Evolutionary conservation across 805 yeast species (phyloP), one percentile per base, ranked within the genome.

Genomic region (Pichia deserticola): DNA sequence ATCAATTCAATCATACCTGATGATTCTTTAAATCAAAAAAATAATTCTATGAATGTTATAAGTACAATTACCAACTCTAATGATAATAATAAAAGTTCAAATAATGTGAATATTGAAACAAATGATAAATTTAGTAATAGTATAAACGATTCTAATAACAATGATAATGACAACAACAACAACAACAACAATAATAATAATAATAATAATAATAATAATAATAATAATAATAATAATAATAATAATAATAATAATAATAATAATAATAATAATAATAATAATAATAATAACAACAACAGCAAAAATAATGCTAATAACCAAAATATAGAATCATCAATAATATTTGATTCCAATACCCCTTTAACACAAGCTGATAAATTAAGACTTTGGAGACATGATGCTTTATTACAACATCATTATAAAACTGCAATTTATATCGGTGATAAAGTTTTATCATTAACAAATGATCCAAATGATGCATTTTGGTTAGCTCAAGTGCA

Each of bases 401-500:
- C 99, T 0, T 66, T 86, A 50, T 82, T 86, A 84, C 96, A 90
- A 58, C 97, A 90, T 63, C 95, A 89, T 54, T 87, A 87, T 64
- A 75, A 76, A 41, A 88, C 97, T 0, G 97, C 98, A 0, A 92
- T 85, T 58, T 89, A 82, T 62, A 78, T 93, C 30, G 98, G 96
- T 13, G 96, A 93, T 68, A 92, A 90, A 59, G 87, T 93, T 7
- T 74, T 88, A 40, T 78, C 89, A 1, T 69, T 93, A 52, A 89
- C 97, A 0, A 75, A 76, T 51, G 97, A 90, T 61, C 86, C 96
- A 12, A 87, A 84, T 60, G 98, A 92, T 63, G 97, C 97, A 10
- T 92, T 89, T 65, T 90, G 97, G 97, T 73, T 92, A 33, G 97
- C 96, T 0, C 97, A 92, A 68, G 95, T 86, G 5, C 82, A 85